Conservation (phyloP, 768 basidiomycete species). For the Lactarius vividus region DNA sequence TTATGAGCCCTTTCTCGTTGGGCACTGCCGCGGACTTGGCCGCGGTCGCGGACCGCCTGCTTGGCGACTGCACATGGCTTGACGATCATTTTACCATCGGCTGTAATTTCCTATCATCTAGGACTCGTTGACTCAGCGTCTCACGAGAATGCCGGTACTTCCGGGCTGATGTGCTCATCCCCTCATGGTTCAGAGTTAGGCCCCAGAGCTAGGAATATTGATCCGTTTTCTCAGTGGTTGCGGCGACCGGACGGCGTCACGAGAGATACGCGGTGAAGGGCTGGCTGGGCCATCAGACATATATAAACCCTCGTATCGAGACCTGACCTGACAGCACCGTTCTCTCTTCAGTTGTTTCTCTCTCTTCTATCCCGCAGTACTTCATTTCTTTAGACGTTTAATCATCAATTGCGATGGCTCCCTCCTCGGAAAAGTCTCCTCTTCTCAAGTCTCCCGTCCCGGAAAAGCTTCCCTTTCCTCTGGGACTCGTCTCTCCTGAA, state of each 20-base stretch:
- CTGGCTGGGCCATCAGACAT: not conserved
- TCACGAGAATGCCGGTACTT: not conserved
- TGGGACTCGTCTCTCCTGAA: slow-evolving; percentile 24
- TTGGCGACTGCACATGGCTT: not conserved
- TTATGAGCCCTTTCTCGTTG: not conserved
- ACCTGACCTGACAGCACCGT: not conserved
- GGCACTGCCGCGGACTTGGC: not conserved
- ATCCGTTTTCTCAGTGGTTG: slow-evolving; percentile 1
- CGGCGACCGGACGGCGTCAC: not conserved
- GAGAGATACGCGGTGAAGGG: not conserved
- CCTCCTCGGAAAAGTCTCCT: slow-evolving; percentile 11
- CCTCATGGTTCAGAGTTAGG: not conserved
- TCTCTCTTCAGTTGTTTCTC: not conserved
- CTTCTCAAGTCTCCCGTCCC: slow-evolving; percentile 15
- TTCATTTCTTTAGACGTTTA: slow-evolving; percentile 1
- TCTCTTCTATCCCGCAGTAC: not conserved
- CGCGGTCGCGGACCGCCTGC: not conserved
- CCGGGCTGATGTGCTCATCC: slow-evolving; percentile 12
- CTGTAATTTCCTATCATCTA: slow-evolving; percentile 16
- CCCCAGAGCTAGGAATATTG: not conserved
- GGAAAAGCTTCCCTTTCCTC: slow-evolving; percentile 27
- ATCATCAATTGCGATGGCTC: slow-evolving; percentile 9
- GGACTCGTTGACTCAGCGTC: slow-evolving; percentile 5
- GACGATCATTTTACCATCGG: not conserved
- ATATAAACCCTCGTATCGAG: slow-evolving; percentile 4